Percentiles rank a stretch among this genome's conserved stretches.
Conservation (phyloP, 306 rosid genomes). For the Mimosa pudica region DNA sequence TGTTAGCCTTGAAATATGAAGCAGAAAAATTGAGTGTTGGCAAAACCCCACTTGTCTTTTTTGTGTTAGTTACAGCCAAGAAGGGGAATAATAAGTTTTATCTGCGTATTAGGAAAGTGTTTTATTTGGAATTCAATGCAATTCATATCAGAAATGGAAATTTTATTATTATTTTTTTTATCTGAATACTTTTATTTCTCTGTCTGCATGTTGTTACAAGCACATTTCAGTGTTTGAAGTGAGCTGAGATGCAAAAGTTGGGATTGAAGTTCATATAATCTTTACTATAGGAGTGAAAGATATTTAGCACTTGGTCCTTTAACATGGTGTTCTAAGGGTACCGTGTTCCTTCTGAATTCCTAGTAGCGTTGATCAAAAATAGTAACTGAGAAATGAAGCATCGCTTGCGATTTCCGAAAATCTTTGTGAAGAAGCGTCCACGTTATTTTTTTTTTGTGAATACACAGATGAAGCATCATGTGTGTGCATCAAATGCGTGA, state of each 20-base stretch:
- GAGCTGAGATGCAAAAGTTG: not conserved
- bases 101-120: not conserved
- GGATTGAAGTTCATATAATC: not conserved
- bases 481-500: not conserved
- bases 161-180: conserved; percentile 8
- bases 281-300: not conserved
- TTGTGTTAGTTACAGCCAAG: not conserved
- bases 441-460: not conserved
- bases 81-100: conserved; percentile 10
- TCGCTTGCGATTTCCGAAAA: not conserved
- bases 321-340: not conserved
- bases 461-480: not conserved
- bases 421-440: not conserved
- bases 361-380: not conserved
- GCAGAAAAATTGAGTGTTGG: not conserved
- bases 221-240: conserved; percentile 9
- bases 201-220: not conserved
- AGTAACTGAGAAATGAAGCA: not conserved
- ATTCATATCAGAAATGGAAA: conserved; percentile 12
- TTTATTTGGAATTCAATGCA: not conserved
- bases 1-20: not conserved
- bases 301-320: not conserved
- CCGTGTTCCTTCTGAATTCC: not conserved
- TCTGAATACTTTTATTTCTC: conserved; percentile 4
- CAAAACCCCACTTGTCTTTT: not conserved